phyloP scores from a whole-genome alignment of 805 yeast species.

The Yarrowia hollandica region DNA sequence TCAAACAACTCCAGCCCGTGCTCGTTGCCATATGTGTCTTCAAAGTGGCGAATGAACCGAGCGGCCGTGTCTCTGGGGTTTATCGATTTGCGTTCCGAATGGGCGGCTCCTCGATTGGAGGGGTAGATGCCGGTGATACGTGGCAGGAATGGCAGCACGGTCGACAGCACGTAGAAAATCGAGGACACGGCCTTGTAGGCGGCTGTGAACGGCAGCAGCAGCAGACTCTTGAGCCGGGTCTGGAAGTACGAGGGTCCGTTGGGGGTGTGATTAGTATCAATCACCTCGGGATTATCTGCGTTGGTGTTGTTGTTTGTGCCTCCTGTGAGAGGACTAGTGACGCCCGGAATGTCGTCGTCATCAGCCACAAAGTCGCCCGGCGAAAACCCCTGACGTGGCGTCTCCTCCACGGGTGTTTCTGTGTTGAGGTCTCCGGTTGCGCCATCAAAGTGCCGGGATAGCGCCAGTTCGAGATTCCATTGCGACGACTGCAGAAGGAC shows the following conservation, averaged over 20 bases:
- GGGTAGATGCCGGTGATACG: slow-evolving; percentile 44
- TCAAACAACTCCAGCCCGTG: slow-evolving; percentile 43
- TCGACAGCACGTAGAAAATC: slow-evolving; percentile 38
- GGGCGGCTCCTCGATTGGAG: slow-evolving; percentile 44
- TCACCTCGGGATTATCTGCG: slow-evolving; percentile 34
- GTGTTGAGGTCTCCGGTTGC: slow-evolving; percentile 31
- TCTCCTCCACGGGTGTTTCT: slow-evolving; percentile 31
- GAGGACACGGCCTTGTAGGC: slow-evolving; percentile 40
- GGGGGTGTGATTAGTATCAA: slow-evolving; percentile 33
- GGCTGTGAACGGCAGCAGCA: slow-evolving; percentile 42
- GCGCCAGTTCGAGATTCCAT: slow-evolving; percentile 46
- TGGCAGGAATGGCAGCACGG: slow-evolving; percentile 44
- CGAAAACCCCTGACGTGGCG: slow-evolving; percentile 17
- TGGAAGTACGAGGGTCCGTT: slow-evolving; percentile 39
- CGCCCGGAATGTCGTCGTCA: slow-evolving; percentile 33
- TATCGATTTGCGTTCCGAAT: slow-evolving; percentile 42
- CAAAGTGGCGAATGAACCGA: slow-evolving; percentile 53
- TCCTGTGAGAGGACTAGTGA: slow-evolving; percentile 41
- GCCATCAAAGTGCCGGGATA: slow-evolving; percentile 32
- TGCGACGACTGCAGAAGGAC: slow-evolving; percentile 39
- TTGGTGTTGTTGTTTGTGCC: no score
- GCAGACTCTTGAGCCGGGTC: slow-evolving; percentile 32
- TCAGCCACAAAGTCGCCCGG: slow-evolving; percentile 28
- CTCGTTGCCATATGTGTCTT: slow-evolving; percentile 46
- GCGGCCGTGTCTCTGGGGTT: slow-evolving; percentile 58